Evolutionary conservation across 1,284 basidiomycete species (phyloP).

Genomic region (Pseudozyma tsukubaensis): DNA sequence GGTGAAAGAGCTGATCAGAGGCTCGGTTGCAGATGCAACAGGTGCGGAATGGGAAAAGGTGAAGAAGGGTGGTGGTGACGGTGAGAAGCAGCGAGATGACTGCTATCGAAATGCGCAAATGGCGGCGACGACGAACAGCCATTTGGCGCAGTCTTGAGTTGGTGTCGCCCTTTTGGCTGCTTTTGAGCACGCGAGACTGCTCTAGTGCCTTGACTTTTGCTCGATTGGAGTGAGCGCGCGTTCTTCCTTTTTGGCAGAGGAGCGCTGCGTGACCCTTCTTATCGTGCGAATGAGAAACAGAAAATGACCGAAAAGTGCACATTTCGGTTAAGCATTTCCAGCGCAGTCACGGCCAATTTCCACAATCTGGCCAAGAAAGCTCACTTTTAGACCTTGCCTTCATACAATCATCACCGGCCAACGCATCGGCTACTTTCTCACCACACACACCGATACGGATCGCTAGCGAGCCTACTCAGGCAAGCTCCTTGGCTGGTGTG

Average conservation of each 20-base stretch:
- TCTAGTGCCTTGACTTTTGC: background rate
- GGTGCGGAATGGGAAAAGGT: constrained; percentile 7
- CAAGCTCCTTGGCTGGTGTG: constrained; percentile 6
- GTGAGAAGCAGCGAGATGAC: constrained; percentile 13
- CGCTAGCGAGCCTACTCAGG: background rate
- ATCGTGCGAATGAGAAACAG: constrained; percentile 26
- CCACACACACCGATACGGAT: background rate
- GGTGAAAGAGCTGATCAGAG: constrained; percentile 31
- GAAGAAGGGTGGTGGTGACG: constrained; percentile 12
- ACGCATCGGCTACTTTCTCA: background rate
- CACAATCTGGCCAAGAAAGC: background rate
- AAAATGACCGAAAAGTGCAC: background rate
- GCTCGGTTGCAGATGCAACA: constrained; percentile 38
- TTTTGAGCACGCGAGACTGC: background rate
- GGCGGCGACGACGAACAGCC: constrained; percentile 7
- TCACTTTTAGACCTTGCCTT: background rate
- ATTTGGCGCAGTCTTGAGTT: background rate
- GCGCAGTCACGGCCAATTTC: background rate
- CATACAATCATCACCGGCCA: constrained; percentile 5
- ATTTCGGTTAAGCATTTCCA: constrained; percentile 12
- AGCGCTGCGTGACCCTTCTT: constrained; percentile 8
- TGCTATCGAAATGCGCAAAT: constrained; percentile 5
- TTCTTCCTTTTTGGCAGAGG: constrained; percentile 3
- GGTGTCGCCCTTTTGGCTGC: constrained; percentile 7
- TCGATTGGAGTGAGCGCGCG: constrained; percentile 9